phyloP scores from a whole-genome alignment of 495 filamentous ascomycete species.

The Penicillium fimorum region DNA sequence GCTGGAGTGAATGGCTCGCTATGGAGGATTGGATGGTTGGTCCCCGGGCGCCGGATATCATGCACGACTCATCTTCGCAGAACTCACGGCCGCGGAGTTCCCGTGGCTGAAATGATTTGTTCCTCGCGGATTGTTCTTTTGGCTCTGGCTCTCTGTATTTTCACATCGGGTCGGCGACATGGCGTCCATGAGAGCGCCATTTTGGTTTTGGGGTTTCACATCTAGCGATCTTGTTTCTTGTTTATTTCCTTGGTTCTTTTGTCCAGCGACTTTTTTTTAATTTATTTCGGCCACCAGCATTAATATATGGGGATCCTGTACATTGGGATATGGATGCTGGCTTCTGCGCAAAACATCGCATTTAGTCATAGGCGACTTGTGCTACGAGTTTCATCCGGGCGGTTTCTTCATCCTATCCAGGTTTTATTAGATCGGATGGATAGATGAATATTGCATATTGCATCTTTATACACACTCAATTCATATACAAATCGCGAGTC shows the following conservation, averaged over 20 bases:
- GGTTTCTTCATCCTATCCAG: neutral
- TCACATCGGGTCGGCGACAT: conserved; percentile 15
- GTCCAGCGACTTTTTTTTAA: conserved; percentile 18
- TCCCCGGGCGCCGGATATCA: conserved; percentile 50
- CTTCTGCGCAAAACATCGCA: neutral
- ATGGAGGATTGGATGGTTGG: conserved; percentile 98
- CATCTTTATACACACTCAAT: conserved; percentile 6
- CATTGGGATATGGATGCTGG: neutral
- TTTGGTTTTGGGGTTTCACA: neutral
- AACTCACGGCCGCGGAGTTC: conserved; percentile 38
- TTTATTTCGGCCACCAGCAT: conserved; percentile 15
- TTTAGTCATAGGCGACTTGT: neutral
- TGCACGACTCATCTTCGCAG: conserved; percentile 46
- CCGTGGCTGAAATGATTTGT: conserved; percentile 21
- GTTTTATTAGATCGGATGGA: conserved; percentile 9
- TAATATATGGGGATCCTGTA: conserved; percentile 5
- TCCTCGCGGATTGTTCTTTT: neutral
- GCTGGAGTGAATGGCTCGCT: conserved; percentile 82
- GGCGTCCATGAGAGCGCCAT: conserved; percentile 18
- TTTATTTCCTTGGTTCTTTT: conserved; percentile 1
- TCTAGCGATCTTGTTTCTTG: conserved; percentile 23
- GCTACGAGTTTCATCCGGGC: neutral
- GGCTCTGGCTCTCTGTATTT: conserved; percentile 2
- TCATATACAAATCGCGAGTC: neutral
- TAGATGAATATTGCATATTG: conserved; percentile 7